Conservation (phyloP, 371 early-diverging fungal species). For the Mortierella sp. region DNA sequence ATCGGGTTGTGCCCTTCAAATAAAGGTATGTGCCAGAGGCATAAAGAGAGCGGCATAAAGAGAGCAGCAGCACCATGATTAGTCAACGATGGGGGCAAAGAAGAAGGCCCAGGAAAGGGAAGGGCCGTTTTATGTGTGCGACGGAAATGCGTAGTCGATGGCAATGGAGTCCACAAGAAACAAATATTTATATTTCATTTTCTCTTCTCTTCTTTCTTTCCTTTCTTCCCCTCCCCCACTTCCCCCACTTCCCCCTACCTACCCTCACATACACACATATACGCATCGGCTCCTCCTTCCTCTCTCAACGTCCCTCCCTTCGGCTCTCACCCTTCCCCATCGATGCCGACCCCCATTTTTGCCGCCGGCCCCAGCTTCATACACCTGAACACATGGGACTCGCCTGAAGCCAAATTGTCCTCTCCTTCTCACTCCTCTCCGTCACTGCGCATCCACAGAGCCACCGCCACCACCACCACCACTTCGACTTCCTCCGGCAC, state of each 20-base stretch:
- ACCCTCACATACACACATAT: not conserved
- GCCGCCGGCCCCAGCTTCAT: slow-evolving; percentile 41
- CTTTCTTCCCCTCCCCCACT: not conserved
- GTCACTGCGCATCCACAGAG: not conserved
- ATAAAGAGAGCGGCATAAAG: not conserved
- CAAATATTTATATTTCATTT: not conserved
- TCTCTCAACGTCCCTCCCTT: not conserved
- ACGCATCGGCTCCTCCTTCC: not conserved
- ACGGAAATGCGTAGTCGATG: slow-evolving; percentile 8
- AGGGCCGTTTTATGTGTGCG: not conserved
- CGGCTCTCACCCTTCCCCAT: not conserved
- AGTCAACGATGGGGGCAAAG: not conserved
- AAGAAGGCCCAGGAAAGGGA: not conserved
- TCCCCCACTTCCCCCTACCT: not conserved
- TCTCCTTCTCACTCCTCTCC: not conserved
- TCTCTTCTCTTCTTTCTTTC: not conserved
- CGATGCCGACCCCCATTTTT: slow-evolving; percentile 20
- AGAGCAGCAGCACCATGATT: not conserved
- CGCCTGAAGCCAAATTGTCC: not conserved
- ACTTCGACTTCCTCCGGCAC: not conserved
- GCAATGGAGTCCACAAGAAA: not conserved
- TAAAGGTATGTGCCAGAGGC: not conserved
- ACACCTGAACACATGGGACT: slow-evolving; percentile 20
- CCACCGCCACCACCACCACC: not conserved
- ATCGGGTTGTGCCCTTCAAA: too few species aligned